These are phyloP conservation scores for Pichia sporocuriosa DNA, from an alignment of 805 yeast genomes.

Conservation along the genomic window DNA sequence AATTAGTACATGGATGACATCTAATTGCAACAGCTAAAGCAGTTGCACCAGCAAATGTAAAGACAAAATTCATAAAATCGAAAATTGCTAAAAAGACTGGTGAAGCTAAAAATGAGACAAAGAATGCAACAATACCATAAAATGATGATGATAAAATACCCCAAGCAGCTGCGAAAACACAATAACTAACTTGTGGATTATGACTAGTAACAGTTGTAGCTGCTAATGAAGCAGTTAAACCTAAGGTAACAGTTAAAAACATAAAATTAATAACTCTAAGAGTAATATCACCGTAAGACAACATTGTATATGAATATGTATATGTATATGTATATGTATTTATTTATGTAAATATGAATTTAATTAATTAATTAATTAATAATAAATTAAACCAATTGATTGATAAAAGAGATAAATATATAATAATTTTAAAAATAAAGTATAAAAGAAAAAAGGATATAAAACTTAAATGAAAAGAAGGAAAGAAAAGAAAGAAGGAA, in stretches of 20 bases:
- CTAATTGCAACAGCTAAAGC: slow-evolving; percentile 89
- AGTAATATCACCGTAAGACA: slow-evolving; percentile 67
- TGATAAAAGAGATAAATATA: too few species aligned
- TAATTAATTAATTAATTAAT: background rate
- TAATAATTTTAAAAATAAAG: too few species aligned
- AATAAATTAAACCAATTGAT: too few species aligned
- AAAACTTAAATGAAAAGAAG: background rate
- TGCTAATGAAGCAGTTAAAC: slow-evolving; percentile 83
- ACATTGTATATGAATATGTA: slow-evolving; percentile 21
- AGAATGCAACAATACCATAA: slow-evolving; percentile 72
- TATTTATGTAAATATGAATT: background rate
- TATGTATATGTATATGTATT: background rate
- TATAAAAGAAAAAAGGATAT: background rate
- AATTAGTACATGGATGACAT: slow-evolving; percentile 77
- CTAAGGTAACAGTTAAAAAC: slow-evolving; percentile 73
- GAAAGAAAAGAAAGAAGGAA: background rate
- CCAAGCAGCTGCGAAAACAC: slow-evolving; percentile 81
- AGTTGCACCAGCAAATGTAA: slow-evolving; percentile 91
- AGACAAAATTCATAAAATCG: slow-evolving; percentile 85
- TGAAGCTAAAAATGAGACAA: slow-evolving; percentile 76
- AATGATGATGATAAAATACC: slow-evolving; percentile 75
- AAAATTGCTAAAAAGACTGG: slow-evolving; percentile 68
- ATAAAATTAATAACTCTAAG: slow-evolving; percentile 71
- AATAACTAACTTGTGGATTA: slow-evolving; percentile 82
- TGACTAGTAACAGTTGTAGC: slow-evolving; percentile 47